Percentiles rank a stretch among this genome's conserved stretches.
phyloP scores from a whole-genome alignment of 2,329 filamentous ascomycete species.

The Leptographium flavum region DNA sequence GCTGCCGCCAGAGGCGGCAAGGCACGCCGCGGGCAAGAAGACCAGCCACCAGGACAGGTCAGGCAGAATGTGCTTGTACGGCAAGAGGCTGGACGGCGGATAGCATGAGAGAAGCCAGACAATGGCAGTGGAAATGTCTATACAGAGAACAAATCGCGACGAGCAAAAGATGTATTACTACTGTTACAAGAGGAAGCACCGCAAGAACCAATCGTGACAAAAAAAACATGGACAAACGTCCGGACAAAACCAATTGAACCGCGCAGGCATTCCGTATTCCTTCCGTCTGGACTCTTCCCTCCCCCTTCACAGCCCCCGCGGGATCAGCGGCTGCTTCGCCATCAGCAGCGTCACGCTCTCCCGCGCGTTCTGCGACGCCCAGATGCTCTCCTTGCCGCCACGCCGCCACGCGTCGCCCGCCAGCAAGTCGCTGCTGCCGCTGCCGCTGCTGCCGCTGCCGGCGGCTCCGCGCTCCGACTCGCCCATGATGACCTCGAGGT shows the following conservation, averaged over 20 bases:
- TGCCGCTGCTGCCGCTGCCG: slow-evolving; percentile 3
- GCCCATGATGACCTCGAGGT: slow-evolving; percentile 76
- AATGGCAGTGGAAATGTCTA: no score
- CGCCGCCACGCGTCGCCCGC: slow-evolving; percentile 56
- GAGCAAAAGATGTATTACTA: no score
- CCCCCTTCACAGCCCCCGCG: slow-evolving; percentile 4
- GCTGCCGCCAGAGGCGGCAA: no score
- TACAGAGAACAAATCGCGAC: no score
- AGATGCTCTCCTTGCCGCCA: slow-evolving; percentile 38
- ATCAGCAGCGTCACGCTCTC: slow-evolving; percentile 51
- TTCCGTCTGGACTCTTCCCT: no score
- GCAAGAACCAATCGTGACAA: neutral
- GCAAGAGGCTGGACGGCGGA: no score
- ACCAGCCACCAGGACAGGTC: no score
- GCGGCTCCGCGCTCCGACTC: slow-evolving; percentile 53
- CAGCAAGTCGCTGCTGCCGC: slow-evolving; percentile 30
- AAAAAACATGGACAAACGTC: neutral
- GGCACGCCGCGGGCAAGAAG: no score
- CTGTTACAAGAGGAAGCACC: no score
- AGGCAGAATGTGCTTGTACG: no score
- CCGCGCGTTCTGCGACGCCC: slow-evolving; percentile 41
- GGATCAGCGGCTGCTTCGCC: slow-evolving; percentile 29
- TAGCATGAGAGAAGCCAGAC: no score
- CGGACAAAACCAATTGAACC: no score
- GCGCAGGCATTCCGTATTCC: neutral